Conservation (phyloP, 163 green algal species). For the Trebouxiophyceae sp. region DNA sequence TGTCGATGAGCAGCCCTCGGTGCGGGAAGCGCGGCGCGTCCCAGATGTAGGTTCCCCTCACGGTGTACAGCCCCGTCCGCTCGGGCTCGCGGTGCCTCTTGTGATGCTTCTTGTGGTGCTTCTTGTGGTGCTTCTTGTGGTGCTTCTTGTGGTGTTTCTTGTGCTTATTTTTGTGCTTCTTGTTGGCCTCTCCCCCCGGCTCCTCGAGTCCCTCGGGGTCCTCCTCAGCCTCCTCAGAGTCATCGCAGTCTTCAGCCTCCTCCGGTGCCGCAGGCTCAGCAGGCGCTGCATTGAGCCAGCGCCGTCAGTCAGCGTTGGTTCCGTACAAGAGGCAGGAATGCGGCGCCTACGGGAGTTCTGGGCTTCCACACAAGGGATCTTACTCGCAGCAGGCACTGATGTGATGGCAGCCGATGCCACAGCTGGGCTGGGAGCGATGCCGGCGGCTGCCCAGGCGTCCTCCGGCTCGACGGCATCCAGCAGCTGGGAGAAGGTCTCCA, state of each 20-base stretch:
- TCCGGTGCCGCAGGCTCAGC: neutral
- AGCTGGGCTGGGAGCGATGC: too few relatives aligned
- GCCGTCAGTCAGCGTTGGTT: too few relatives aligned
- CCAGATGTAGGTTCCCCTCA: constrained; percentile 25
- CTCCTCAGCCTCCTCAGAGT: constrained; percentile 1
- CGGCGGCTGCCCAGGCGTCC: too few relatives aligned
- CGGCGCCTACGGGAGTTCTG: too few relatives aligned
- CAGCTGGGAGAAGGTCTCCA: constrained; percentile 58
- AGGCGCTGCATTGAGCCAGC: too few relatives aligned
- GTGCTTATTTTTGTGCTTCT: too few relatives aligned
- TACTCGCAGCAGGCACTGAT: too few relatives aligned
- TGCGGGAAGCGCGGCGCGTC: constrained; percentile 44
- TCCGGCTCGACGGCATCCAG: too few relatives aligned
- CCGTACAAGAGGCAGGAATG: too few relatives aligned
- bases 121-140: neutral
- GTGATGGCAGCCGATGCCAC: too few relatives aligned
- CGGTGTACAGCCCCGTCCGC: neutral
- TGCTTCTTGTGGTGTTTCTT: neutral
- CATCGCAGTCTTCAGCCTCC: neutral
- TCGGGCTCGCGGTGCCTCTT: constrained; percentile 1
- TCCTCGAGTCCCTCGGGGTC: neutral
- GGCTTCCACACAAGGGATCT: too few relatives aligned
- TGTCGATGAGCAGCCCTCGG: constrained; percentile 67
- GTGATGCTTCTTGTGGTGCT: neutral
- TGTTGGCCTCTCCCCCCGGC: too few relatives aligned